Conservation (phyloP, 2,329 filamentous ascomycete species). For the Claviceps paspali region DNA sequence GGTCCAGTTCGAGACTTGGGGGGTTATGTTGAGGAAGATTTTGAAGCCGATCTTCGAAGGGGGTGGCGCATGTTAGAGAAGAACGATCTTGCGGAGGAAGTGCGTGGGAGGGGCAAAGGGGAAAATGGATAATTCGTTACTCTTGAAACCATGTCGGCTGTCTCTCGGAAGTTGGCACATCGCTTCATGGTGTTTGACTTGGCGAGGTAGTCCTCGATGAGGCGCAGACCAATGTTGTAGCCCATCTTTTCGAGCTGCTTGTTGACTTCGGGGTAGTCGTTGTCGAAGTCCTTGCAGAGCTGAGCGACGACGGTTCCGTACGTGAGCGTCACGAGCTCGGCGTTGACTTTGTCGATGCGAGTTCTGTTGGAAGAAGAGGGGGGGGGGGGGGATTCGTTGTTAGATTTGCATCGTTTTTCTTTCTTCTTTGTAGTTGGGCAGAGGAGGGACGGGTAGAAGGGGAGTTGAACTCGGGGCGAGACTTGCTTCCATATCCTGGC, state of each 20-base stretch:
- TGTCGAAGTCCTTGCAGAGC: slow-evolving; percentile 90
- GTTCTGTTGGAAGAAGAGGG: slow-evolving; percentile 52
- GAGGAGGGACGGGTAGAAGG: too few species aligned
- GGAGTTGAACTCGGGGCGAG: too few species aligned
- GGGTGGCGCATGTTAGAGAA: not conserved
- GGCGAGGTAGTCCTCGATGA: slow-evolving; percentile 95
- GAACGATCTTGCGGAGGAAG: not conserved
- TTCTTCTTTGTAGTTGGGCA: not conserved
- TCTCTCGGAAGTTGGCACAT: slow-evolving; percentile 87
- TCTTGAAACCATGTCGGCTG: slow-evolving; percentile 91
- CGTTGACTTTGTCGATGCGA: slow-evolving; percentile 93
- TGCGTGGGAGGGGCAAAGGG: not conserved
- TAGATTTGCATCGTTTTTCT: too few species aligned
- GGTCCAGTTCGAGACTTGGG: slow-evolving; percentile 88
- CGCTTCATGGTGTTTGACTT: slow-evolving; percentile 82
- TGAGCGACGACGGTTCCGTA: slow-evolving; percentile 97
- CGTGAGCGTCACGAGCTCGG: slow-evolving; percentile 90
- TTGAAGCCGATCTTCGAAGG: slow-evolving; percentile 76
- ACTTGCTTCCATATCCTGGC: slow-evolving; percentile 84
- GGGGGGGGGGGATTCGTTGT: too few species aligned
- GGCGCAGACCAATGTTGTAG: slow-evolving; percentile 88
- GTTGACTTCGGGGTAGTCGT: slow-evolving; percentile 89
- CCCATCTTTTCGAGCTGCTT: slow-evolving; percentile 98
- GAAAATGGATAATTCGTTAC: slow-evolving; percentile 33
- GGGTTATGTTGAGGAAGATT: slow-evolving; percentile 95